These are phyloP conservation scores for Curvularia eragrostidis DNA, from an alignment of 2,329 filamentous ascomycete species.

Conservation along the genomic window DNA sequence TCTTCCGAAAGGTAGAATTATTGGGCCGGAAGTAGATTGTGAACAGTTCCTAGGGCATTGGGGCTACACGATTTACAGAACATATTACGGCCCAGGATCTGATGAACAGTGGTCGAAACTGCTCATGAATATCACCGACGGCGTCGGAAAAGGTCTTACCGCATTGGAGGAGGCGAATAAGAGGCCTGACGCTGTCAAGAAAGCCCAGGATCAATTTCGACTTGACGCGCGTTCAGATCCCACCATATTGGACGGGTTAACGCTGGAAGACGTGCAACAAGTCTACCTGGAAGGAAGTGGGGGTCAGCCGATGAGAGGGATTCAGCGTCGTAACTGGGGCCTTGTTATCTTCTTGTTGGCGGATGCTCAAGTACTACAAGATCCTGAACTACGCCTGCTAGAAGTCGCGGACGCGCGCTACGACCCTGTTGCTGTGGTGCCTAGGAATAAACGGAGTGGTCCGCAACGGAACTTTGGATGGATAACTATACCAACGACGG, in stretches of 20 bases:
- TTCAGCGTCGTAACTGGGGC: neutral
- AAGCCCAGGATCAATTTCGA: neutral
- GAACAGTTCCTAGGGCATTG: too few species aligned
- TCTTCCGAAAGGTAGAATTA: too few species aligned
- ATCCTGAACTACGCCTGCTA: neutral
- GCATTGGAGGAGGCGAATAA: neutral
- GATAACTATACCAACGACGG: neutral
- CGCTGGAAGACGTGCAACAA: neutral
- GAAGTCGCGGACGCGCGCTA: neutral
- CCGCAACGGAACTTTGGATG: neutral
- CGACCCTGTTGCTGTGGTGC: neutral
- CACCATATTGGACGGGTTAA: neutral
- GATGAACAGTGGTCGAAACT: neutral
- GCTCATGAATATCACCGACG: neutral
- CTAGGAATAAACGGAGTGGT: neutral
- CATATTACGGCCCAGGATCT: neutral
- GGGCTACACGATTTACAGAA: conserved; percentile 3
- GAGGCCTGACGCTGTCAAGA: neutral
- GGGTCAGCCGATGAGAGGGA: neutral
- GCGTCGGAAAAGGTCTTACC: neutral
- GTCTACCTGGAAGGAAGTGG: neutral
- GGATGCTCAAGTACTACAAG: neutral
- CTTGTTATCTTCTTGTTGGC: neutral
- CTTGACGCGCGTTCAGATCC: neutral
- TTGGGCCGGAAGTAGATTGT: too few species aligned